Conservation (phyloP, 192 early-diverging fungal genomes). For the Piromyces sp. region DNA sequence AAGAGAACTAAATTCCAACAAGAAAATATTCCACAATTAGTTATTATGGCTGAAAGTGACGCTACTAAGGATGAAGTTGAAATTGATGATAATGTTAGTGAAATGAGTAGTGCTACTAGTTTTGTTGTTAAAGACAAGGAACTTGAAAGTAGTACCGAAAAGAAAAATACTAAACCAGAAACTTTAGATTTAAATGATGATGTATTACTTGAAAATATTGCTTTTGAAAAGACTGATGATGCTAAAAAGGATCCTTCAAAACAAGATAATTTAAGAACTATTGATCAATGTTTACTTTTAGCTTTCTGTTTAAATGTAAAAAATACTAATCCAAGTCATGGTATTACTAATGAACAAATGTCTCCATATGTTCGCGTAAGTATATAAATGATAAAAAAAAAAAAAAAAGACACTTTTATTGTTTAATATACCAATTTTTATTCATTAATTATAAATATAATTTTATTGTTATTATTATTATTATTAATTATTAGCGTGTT, state of each 20-base stretch:
- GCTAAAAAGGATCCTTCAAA: constrained; percentile 19
- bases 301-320: constrained; percentile 81
- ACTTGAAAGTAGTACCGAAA: constrained; percentile 2
- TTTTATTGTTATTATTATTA: too few species aligned
- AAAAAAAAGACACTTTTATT: too few species aligned
- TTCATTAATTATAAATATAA: too few species aligned
- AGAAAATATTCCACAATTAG: constrained; percentile 75
- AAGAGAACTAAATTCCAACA: constrained; percentile 82
- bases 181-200: constrained; percentile 80
- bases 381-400: too few species aligned
- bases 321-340: constrained; percentile 83
- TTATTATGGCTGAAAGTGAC: constrained; percentile 71
- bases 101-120: constrained; percentile 4
- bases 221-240: constrained; percentile 30
- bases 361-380: constrained; percentile 61
- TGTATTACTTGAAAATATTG: constrained; percentile 66
- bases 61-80: background rate
- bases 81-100: constrained; percentile 12
- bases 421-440: too few species aligned
- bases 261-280: constrained; percentile 49
- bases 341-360: constrained; percentile 92
- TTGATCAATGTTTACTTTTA: constrained; percentile 81
- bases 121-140: constrained; percentile 8
- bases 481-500: constrained; percentile 33
- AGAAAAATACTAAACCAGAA: constrained; percentile 26